Evolutionary conservation across 495 filamentous ascomycete genomes (phyloP).

Genomic region (Pyrenula aspistea): DNA sequence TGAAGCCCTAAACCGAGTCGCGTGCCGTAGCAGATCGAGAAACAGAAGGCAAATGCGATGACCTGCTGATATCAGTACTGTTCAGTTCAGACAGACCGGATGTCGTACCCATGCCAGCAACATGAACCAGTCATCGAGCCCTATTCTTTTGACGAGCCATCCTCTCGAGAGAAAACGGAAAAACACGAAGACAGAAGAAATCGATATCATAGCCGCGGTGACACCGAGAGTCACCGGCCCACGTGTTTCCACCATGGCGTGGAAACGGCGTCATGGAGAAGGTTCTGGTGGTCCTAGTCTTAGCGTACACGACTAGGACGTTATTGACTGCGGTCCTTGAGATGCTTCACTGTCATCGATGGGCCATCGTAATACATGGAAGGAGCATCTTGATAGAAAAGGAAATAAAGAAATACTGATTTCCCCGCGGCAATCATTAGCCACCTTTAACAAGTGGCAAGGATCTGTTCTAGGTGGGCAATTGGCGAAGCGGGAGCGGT

Average conservation of each 20-base stretch:
- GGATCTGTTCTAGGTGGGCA: no score
- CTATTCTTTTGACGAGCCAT: slow-evolving; percentile 56
- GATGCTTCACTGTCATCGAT: no score
- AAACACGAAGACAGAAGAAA: slow-evolving; percentile 59
- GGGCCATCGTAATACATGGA: no score
- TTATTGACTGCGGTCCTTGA: no score
- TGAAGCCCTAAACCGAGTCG: slow-evolving; percentile 66
- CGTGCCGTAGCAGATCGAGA: slow-evolving; percentile 64
- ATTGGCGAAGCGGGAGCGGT: no score
- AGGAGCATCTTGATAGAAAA: background rate
- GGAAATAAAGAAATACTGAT: background rate
- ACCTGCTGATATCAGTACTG: slow-evolving; percentile 23
- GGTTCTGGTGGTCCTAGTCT: background rate
- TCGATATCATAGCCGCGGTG: slow-evolving; percentile 53
- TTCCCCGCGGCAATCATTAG: background rate
- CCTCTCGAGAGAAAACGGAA: slow-evolving; percentile 61
- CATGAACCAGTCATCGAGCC: slow-evolving; percentile 75
- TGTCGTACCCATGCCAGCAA: slow-evolving; percentile 65
- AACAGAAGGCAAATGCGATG: slow-evolving; percentile 63
- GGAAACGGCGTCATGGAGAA: background rate
- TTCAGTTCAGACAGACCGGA: slow-evolving; percentile 1
- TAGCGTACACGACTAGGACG: no score
- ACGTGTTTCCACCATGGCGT: slow-evolving; percentile 33
- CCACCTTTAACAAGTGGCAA: background rate
- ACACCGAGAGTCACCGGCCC: slow-evolving; percentile 61